These are phyloP conservation scores for Silene uniflora DNA, from an alignment of 148 eudicot species.

Conservation along the genomic window DNA sequence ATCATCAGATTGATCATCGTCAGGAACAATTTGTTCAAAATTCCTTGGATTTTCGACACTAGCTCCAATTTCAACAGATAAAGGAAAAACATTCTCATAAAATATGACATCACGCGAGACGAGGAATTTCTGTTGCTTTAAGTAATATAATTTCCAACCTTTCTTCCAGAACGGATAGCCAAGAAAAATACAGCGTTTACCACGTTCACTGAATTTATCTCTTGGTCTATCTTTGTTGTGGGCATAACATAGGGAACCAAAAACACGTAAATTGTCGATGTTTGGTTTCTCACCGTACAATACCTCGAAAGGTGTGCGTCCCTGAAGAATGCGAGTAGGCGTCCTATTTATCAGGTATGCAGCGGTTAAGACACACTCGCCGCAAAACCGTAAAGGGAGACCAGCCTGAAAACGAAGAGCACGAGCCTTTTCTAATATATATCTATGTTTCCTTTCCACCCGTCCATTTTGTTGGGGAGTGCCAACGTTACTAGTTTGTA, in stretches of 20 bases:
- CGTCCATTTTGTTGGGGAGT: not conserved
- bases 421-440: not conserved
- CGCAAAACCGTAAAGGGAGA: not conserved
- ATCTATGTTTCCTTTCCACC: not conserved
- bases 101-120: not conserved
- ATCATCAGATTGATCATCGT: not conserved
- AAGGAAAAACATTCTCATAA: not conserved
- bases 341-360: too few species aligned
- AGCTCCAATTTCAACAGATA: too few species aligned
- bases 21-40: not conserved
- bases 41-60: too few species aligned
- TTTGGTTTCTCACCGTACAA: not conserved
- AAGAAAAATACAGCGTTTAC: not conserved
- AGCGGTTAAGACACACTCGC: too few species aligned
- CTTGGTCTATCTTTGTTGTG: not conserved
- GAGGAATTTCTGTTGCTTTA: not conserved
- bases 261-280: not conserved
- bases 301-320: too few species aligned
- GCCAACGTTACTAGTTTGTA: not conserved
- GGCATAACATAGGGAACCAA: not conserved
- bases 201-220: not conserved
- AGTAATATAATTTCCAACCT: not conserved
- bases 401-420: not conserved
- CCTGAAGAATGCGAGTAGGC: too few species aligned
- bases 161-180: not conserved